Conservation (phyloP, 176 grass and related monocot genomes). For the Avena atlantica region DNA sequence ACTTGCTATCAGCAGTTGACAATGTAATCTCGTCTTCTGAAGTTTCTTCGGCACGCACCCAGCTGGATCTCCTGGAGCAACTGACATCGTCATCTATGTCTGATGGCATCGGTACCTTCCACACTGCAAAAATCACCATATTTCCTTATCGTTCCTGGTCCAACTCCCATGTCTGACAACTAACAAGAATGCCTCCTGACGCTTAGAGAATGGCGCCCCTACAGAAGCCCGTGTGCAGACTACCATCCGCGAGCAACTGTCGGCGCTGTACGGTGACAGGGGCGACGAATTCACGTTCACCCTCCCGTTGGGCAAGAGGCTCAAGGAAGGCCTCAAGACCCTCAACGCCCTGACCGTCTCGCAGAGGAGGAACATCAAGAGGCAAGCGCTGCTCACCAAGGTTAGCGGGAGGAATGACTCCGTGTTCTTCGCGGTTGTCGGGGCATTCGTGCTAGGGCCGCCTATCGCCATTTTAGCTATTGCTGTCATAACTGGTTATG, state of each 20-base stretch:
- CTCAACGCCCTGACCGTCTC: slow-evolving; percentile 68
- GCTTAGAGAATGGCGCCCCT: slow-evolving; percentile 36
- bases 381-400: slow-evolving; percentile 82
- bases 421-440: slow-evolving; percentile 76
- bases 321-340: slow-evolving; percentile 67
- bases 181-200: slow-evolving; percentile 11
- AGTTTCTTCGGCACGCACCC: slow-evolving; percentile 77
- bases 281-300: slow-evolving; percentile 79
- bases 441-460: slow-evolving; percentile 80
- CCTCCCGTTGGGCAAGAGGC: slow-evolving; percentile 76
- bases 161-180: not conserved
- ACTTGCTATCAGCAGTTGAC: slow-evolving; percentile 21
- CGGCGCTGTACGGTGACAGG: slow-evolving; percentile 54
- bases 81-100: slow-evolving; percentile 64
- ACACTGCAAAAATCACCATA: not conserved
- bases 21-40: not conserved
- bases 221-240: not conserved
- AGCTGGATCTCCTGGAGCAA: slow-evolving; percentile 91
- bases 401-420: slow-evolving; percentile 78
- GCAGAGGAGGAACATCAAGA: slow-evolving; percentile 89
- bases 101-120: slow-evolving; percentile 54
- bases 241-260: slow-evolving; percentile 77
- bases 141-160: not conserved
- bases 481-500: slow-evolving; percentile 79
- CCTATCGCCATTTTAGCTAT: slow-evolving; percentile 76